Conservation (phyloP, 1,284 basidiomycete genomes). For the Volvariella surrecta region DNA sequence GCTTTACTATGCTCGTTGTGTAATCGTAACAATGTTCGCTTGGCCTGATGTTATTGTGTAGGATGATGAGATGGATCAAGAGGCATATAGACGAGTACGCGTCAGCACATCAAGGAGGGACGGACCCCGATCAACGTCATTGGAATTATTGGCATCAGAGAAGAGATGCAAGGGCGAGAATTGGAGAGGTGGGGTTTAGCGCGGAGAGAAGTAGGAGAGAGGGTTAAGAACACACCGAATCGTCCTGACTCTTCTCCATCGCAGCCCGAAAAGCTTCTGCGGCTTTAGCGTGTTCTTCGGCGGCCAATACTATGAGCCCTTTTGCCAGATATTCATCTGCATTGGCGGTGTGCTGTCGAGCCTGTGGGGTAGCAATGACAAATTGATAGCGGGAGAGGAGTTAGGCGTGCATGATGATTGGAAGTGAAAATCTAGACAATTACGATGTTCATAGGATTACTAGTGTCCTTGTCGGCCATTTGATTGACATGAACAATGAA, state of each 20-base stretch:
- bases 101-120: not conserved
- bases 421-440: constrained; percentile 5
- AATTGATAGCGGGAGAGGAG: constrained; percentile 2
- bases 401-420: not conserved
- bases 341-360: constrained; percentile 72
- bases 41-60: constrained; percentile 40
- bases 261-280: constrained; percentile 66
- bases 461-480: no score
- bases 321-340: constrained; percentile 60
- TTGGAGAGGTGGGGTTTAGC: constrained; percentile 8
- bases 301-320: constrained; percentile 59
- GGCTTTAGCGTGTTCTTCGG: constrained; percentile 53
- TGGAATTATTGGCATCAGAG: not conserved
- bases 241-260: constrained; percentile 60
- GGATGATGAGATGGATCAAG: not conserved
- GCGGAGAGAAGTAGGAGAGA: constrained; percentile 10
- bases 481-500: no score
- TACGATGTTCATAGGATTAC: constrained; percentile 30
- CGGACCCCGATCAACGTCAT: constrained; percentile 7
- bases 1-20: constrained; percentile 64
- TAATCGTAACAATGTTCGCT: constrained; percentile 64
- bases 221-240: constrained; percentile 41
- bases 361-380: no score
- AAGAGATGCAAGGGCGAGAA: not conserved
- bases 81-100: no score